These are phyloP conservation scores for Trichoderma sp. DNA, from an alignment of 2,329 filamentous ascomycete genomes.

Conservation along the genomic window DNA sequence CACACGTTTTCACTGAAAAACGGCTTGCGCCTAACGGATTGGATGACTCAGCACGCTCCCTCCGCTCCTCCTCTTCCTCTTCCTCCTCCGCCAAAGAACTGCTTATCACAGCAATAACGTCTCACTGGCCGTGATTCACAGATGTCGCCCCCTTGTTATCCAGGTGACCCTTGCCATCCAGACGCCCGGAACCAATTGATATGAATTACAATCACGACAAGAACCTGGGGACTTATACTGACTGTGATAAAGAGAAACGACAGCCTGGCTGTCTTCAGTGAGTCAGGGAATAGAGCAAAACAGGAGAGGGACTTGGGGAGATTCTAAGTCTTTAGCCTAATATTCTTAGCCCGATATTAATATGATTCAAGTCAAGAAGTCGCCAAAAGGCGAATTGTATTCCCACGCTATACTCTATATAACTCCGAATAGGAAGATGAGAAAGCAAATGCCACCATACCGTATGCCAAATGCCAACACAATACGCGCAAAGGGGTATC, in stretches of 20 bases:
- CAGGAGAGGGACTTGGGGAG: neutral
- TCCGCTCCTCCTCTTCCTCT: no score
- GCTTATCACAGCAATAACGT: neutral
- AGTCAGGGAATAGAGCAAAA: neutral
- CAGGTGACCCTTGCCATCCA: neutral
- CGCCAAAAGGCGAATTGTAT: conserved; percentile 14
- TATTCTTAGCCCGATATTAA: conserved; percentile 8
- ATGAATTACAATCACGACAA: neutral
- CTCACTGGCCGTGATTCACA: neutral
- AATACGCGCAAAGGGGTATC: conserved; percentile 24
- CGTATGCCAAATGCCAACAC: neutral
- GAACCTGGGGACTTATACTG: no score
- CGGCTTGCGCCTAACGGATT: neutral
- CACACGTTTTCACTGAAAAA: conserved; percentile 9
- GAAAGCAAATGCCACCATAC: conserved; percentile 10
- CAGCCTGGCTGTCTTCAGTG: no score
- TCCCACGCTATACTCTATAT: conserved; percentile 13
- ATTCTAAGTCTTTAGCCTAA: conserved; percentile 5
- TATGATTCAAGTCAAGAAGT: neutral
- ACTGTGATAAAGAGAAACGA: neutral
- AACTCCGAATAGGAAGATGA: neutral
- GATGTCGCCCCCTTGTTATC: neutral
- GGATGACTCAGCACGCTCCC: conserved; percentile 4
- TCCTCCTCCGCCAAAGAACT: neutral
- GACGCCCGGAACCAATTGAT: no score